These are phyloP conservation scores for Berberis thunbergii DNA, from an alignment of 164 flowering plant genomes.

Conservation along the genomic window DNA sequence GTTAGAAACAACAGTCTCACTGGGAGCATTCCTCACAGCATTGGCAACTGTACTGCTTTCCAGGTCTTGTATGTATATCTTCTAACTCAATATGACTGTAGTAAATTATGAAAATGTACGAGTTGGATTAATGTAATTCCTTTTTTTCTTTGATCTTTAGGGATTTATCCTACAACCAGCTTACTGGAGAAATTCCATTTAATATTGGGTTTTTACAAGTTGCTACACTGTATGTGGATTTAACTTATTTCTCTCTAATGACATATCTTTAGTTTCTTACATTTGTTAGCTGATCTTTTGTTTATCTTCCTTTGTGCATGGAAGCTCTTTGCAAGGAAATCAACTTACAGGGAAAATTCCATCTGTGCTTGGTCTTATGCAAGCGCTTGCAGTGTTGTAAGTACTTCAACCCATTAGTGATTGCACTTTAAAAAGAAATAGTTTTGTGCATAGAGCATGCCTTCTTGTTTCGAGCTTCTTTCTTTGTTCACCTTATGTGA, in stretches of 20 bases:
- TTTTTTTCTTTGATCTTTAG: slow-evolving; percentile 20
- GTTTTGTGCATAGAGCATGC: neutral
- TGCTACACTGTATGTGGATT: slow-evolving; percentile 74
- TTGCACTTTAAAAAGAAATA: neutral
- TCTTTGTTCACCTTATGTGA: neutral
- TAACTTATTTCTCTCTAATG: neutral
- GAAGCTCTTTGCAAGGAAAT: slow-evolving; percentile 87
- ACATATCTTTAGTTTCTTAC: neutral
- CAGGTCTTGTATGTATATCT: slow-evolving; percentile 86
- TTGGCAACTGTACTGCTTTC: slow-evolving; percentile 92
- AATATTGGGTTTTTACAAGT: slow-evolving; percentile 96
- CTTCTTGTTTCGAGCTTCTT: neutral
- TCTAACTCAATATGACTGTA: neutral
- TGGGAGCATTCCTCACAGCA: slow-evolving; percentile 71
- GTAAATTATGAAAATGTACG: neutral
- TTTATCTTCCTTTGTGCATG: neutral
- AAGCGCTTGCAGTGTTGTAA: slow-evolving; percentile 98
- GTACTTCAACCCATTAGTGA: slow-evolving; percentile 11
- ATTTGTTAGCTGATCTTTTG: neutral
- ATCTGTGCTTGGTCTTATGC: slow-evolving; percentile 91
- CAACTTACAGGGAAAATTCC: slow-evolving; percentile 73
- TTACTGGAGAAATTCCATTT: slow-evolving; percentile 91
- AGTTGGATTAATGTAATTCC: neutral
- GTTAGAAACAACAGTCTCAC: slow-evolving; percentile 88
- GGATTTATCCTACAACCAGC: slow-evolving; percentile 70